phyloP scores from a whole-genome alignment of 2,329 filamentous ascomycete species.

The Penicillium sp. region DNA sequence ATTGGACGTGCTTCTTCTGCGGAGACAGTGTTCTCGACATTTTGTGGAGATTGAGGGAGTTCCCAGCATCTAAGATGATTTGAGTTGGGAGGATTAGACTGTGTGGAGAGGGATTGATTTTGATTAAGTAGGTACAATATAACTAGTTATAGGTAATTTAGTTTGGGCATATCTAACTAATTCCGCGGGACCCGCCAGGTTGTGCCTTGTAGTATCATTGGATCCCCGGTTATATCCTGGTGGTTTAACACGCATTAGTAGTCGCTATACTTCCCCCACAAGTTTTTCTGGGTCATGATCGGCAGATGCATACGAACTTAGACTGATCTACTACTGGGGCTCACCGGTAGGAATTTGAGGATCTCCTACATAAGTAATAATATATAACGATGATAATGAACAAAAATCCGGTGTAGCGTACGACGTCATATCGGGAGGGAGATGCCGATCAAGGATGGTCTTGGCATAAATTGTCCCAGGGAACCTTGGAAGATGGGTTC shows the following conservation, averaged over 20 bases:
- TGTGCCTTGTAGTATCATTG: slow-evolving; percentile 7
- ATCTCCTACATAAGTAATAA: not conserved
- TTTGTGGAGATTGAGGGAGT: not conserved
- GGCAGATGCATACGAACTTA: not conserved
- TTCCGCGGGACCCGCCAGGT: slow-evolving; percentile 17
- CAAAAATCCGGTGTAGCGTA: not conserved
- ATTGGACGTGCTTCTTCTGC: not conserved
- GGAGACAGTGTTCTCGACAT: slow-evolving; percentile 1
- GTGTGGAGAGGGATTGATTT: not conserved
- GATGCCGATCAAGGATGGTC: slow-evolving; percentile 7
- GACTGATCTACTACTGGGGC: not conserved
- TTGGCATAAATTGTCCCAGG: not conserved
- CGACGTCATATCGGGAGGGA: slow-evolving; percentile 11
- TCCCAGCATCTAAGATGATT: not conserved
- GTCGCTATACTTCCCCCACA: not conserved
- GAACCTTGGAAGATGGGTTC: not conserved
- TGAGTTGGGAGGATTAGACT: not conserved
- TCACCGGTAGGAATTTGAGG: not conserved
- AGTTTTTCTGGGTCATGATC: not conserved
- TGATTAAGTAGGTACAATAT: slow-evolving; percentile 8
- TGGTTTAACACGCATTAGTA: slow-evolving; percentile 4
- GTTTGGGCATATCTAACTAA: not conserved
- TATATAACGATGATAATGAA: not conserved
- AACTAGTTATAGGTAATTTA: not conserved
- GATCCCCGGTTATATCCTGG: not conserved